Percentiles rank a stretch among this genome's conserved stretches.
These are phyloP conservation scores for Raffaelea arxii DNA, from an alignment of 2,329 filamentous ascomycete genomes.

Conservation along the genomic window DNA sequence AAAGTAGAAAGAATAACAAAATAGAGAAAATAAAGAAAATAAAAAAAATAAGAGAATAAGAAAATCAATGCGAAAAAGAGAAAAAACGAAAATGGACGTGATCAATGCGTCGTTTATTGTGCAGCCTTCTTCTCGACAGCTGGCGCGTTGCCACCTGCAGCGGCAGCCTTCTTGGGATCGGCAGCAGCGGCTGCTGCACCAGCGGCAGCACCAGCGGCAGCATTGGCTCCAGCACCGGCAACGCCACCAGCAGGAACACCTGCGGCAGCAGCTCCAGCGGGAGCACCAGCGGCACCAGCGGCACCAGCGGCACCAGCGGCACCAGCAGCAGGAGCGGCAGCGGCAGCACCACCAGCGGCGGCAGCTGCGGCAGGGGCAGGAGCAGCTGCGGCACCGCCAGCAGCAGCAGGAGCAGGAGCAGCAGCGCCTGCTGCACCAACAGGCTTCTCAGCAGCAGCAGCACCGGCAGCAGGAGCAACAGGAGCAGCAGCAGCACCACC, in stretches of 20 bases:
- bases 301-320: too few species aligned
- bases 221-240: not conserved
- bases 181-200: not conserved
- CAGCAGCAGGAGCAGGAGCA: not conserved
- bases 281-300: too few species aligned
- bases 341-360: not conserved
- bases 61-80: not conserved
- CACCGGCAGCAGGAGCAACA: constrained; percentile 1
- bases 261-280: not conserved
- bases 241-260: not conserved
- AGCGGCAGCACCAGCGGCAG: not conserved
- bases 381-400: not conserved
- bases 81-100: not conserved
- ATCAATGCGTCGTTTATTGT: not conserved
- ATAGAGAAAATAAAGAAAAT: not conserved
- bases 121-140: constrained; percentile 5
- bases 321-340: not conserved
- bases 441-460: not conserved
- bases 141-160: constrained; percentile 1
- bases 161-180: constrained; percentile 7
- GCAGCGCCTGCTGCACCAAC: not conserved
- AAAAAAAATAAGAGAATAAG: constrained; percentile 2
- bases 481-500: not conserved
- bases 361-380: not conserved
- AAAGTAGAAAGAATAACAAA: not conserved